Evolutionary conservation across 371 early-diverging fungal genomes (phyloP).

Genomic region (Synchytrium microbalum): DNA sequence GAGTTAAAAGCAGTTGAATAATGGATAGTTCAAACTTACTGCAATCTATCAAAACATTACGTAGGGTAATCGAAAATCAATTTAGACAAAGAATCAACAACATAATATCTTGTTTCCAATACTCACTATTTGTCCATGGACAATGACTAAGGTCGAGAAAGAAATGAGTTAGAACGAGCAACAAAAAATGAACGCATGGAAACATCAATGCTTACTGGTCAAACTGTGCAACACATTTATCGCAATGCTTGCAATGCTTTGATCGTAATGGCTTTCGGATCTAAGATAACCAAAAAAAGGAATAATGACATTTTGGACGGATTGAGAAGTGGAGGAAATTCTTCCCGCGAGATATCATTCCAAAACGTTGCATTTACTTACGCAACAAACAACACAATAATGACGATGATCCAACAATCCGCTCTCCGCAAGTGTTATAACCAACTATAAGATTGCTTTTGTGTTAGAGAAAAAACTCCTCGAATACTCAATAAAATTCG

Average conservation of each 20-base stretch:
- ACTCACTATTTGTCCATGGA: slow-evolving; percentile 76
- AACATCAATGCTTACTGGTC: slow-evolving; percentile 68
- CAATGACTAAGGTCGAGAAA: slow-evolving; percentile 62
- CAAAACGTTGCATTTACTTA: too few relatives aligned
- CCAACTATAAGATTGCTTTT: too few relatives aligned
- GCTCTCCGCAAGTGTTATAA: slow-evolving; percentile 62
- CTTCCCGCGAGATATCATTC: too few relatives aligned
- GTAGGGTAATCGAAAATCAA: too few relatives aligned
- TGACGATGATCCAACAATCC: slow-evolving; percentile 62
- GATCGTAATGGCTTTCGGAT: slow-evolving; percentile 84
- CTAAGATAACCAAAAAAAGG: slow-evolving; percentile 18
- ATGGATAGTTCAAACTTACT: slow-evolving; percentile 18
- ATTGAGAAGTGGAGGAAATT: too few relatives aligned
- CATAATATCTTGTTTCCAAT: neutral
- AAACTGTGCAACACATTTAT: slow-evolving; percentile 95
- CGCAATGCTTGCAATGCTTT: slow-evolving; percentile 96
- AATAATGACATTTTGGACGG: slow-evolving; percentile 1
- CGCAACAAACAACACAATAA: slow-evolving; percentile 57
- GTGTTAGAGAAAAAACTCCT: too few relatives aligned
- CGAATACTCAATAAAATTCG: neutral
- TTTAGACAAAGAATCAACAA: neutral
- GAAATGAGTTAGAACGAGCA: neutral
- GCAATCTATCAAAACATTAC: too few relatives aligned
- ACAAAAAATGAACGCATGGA: neutral
- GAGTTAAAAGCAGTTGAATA: neutral